Conservation (phyloP, 257 asterid species). For the Forsythia viridissima region DNA sequence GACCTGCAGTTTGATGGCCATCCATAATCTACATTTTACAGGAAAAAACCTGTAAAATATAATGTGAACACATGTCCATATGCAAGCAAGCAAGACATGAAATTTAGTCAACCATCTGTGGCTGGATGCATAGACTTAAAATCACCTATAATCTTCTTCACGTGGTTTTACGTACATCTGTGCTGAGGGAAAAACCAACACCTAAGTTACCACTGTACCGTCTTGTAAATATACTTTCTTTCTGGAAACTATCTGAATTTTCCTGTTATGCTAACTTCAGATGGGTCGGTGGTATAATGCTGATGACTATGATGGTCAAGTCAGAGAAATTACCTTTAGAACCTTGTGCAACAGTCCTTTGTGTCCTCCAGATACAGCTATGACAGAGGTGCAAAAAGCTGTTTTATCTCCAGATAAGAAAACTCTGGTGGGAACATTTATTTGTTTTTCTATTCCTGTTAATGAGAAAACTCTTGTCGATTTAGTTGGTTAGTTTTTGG, state of each 20-base stretch:
- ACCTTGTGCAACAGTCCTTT: constrained; percentile 78
- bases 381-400: constrained; percentile 78
- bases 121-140: background rate
- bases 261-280: constrained; percentile 45
- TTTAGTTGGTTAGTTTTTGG: background rate
- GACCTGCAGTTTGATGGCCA: background rate
- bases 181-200: background rate
- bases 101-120: background rate
- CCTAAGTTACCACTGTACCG: background rate
- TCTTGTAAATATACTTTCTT: background rate
- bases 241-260: constrained; percentile 17
- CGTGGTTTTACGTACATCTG: background rate
- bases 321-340: constrained; percentile 77
- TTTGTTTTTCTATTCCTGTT: background rate
- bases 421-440: constrained; percentile 49
- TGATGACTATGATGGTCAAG: constrained; percentile 74
- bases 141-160: background rate
- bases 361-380: constrained; percentile 95
- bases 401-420: constrained; percentile 69
- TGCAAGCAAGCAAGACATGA: background rate
- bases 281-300: constrained; percentile 78
- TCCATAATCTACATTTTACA: background rate
- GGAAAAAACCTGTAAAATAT: background rate
- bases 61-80: background rate
- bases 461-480: background rate